These are phyloP conservation scores for Macadamia integrifolia DNA, from an alignment of 164 flowering plant species.

Conservation along the genomic window DNA sequence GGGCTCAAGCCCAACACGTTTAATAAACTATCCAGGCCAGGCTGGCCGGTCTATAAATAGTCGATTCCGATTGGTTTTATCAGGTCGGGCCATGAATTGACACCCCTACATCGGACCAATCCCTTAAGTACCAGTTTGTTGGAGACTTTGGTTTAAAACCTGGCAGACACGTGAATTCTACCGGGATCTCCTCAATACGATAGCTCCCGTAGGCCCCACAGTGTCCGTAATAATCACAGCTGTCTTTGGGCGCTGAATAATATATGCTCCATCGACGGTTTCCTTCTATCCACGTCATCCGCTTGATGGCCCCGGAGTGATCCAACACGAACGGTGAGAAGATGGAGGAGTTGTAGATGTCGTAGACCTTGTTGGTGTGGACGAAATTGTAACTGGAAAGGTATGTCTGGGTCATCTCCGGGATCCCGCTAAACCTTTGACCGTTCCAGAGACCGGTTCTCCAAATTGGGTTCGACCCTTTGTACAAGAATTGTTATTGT, in stretches of 20 bases:
- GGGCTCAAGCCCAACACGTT: too few species aligned
- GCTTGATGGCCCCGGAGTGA: conserved; percentile 9
- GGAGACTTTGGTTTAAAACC: conserved; percentile 17
- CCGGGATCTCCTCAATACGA: too few species aligned
- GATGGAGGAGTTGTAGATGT: background rate
- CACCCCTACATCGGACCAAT: background rate
- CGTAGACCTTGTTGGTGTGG: conserved; percentile 1
- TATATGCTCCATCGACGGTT: too few species aligned
- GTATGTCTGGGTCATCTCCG: background rate
- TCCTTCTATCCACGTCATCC: too few species aligned
- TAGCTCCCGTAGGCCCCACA: conserved; percentile 1
- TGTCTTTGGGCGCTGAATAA: too few species aligned
- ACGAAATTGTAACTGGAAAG: background rate
- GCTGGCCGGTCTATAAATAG: too few species aligned
- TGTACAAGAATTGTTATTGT: conserved; percentile 1
- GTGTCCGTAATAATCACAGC: too few species aligned
- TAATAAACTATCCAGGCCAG: too few species aligned
- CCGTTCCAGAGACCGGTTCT: conserved; percentile 23
- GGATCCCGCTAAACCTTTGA: conserved; percentile 5
- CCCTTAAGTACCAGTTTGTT: conserved; percentile 7
- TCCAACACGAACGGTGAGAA: conserved; percentile 7
- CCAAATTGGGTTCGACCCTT: background rate
- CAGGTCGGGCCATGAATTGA: too few species aligned
- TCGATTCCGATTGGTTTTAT: too few species aligned
- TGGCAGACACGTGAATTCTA: conserved; percentile 10